phyloP scores from a whole-genome alignment of 306 rosid species.

The Sphenostylis stenocarpa region DNA sequence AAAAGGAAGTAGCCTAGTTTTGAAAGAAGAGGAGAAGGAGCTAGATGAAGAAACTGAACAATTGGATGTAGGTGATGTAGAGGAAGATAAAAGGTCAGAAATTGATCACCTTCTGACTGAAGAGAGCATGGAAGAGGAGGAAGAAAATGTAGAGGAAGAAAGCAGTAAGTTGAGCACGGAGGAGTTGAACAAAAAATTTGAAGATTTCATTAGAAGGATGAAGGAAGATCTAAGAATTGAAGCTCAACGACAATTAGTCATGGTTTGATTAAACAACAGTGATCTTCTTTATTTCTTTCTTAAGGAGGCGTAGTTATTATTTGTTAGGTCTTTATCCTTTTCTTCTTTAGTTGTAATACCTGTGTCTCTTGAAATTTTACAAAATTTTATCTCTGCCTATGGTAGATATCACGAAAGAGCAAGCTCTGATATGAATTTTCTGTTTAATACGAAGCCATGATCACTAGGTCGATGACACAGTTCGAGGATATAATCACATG shows the following conservation, averaged over 20 bases:
- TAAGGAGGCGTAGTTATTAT: conserved; percentile 5
- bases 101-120: conserved; percentile 18
- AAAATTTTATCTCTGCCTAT: not conserved
- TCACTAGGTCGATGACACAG: not conserved
- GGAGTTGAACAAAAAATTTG: conserved; percentile 75
- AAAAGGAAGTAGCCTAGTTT: not conserved
- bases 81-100: conserved; percentile 26
- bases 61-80: conserved; percentile 26
- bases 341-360: not conserved
- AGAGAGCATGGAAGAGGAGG: conserved; percentile 44
- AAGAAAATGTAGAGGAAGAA: conserved; percentile 48
- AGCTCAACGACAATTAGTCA: conserved; percentile 56
- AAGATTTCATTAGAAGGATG: conserved; percentile 80
- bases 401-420: not conserved
- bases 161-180: conserved; percentile 55
- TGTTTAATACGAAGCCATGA: not conserved
- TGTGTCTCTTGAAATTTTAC: conserved; percentile 5
- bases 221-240: conserved; percentile 68
- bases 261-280: conserved; percentile 40
- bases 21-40: conserved; percentile 19
- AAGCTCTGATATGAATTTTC: not conserved
- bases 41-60: conserved; percentile 31
- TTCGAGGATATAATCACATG: conserved; percentile 4
- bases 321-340: not conserved
- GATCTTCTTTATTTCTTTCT: not conserved